phyloP scores from a whole-genome alignment of 768 basidiomycete species.

The Amanita rubescens region DNA sequence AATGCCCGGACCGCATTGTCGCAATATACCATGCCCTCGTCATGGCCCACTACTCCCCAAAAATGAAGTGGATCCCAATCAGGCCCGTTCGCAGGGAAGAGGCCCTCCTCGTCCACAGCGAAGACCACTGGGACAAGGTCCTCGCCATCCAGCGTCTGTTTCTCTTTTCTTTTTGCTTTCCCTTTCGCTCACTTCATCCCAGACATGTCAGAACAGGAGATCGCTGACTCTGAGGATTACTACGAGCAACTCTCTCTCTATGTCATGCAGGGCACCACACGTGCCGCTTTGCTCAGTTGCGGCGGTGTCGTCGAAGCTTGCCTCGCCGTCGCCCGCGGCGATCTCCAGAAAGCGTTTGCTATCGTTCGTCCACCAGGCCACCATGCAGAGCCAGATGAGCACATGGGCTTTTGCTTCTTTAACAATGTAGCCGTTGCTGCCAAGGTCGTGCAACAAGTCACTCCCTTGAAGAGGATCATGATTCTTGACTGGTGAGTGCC shows the following conservation, averaged over 20 bases:
- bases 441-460: slow-evolving; percentile 66
- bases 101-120: slow-evolving; percentile 82
- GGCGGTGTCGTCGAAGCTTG: slow-evolving; percentile 93
- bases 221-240: slow-evolving; percentile 66
- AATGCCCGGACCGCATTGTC: slow-evolving; percentile 82
- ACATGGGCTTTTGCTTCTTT: slow-evolving; percentile 99
- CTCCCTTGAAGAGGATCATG: slow-evolving; percentile 69
- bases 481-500: slow-evolving; percentile 88
- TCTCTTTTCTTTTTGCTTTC: not conserved
- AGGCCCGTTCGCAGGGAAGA: slow-evolving; percentile 70
- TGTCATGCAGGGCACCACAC: slow-evolving; percentile 78
- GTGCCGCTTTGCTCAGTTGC: slow-evolving; percentile 81
- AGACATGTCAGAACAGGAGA: slow-evolving; percentile 74
- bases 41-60: slow-evolving; percentile 47
- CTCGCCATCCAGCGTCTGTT: slow-evolving; percentile 70
- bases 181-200: slow-evolving; percentile 6
- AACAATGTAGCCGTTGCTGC: slow-evolving; percentile 96
- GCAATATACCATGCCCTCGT: slow-evolving; percentile 64
- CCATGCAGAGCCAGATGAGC: slow-evolving; percentile 95
- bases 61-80: slow-evolving; percentile 76
- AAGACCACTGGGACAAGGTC: slow-evolving; percentile 90
- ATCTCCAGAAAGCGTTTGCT: slow-evolving; percentile 83
- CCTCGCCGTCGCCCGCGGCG: slow-evolving; percentile 73
- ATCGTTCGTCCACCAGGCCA: slow-evolving; percentile 97
- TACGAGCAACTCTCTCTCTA: slow-evolving; percentile 93